These are phyloP conservation scores for Annona squamosa DNA, from an alignment of 164 flowering plant genomes.

Conservation along the genomic window DNA sequence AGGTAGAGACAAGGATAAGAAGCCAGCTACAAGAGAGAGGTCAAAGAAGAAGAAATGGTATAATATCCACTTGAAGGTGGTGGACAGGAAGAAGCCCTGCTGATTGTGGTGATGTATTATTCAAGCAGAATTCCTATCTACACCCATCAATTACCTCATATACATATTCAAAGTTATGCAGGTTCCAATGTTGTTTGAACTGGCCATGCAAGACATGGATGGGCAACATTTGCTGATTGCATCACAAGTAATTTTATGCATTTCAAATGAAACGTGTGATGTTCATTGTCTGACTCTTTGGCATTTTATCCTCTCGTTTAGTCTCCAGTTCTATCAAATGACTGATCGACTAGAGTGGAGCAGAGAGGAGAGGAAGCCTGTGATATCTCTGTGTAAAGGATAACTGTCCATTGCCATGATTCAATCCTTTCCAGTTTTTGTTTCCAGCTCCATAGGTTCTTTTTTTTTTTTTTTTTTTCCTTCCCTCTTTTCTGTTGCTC, in stretches of 20 bases:
- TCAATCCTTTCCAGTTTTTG: neutral
- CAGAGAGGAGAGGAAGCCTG: slow-evolving; percentile 9
- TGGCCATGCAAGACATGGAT: neutral
- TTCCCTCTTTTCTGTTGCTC: neutral
- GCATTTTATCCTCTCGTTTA: neutral
- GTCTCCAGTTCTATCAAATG: neutral
- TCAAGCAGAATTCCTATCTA: neutral
- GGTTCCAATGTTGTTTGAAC: neutral
- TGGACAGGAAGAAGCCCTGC: slow-evolving; percentile 77
- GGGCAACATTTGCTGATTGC: slow-evolving; percentile 1
- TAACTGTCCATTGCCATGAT: slow-evolving; percentile 9
- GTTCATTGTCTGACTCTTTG: neutral
- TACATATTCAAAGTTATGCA: neutral
- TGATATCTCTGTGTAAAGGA: slow-evolving; percentile 15
- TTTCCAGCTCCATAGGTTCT: neutral
- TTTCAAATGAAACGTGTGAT: slow-evolving; percentile 4
- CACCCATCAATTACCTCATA: neutral
- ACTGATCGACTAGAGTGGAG: neutral
- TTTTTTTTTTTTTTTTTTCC: too few relatives aligned
- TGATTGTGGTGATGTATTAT: slow-evolving; percentile 11
- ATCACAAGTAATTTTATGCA: slow-evolving; percentile 2
- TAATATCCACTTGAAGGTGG: slow-evolving; percentile 69
- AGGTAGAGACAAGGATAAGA: slow-evolving; percentile 40
- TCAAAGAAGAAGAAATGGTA: slow-evolving; percentile 85
- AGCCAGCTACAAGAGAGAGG: slow-evolving; percentile 42